Evolutionary conservation across 1,284 basidiomycete genomes (phyloP).

Genomic region (Apiotrichum veenhuisii): DNA sequence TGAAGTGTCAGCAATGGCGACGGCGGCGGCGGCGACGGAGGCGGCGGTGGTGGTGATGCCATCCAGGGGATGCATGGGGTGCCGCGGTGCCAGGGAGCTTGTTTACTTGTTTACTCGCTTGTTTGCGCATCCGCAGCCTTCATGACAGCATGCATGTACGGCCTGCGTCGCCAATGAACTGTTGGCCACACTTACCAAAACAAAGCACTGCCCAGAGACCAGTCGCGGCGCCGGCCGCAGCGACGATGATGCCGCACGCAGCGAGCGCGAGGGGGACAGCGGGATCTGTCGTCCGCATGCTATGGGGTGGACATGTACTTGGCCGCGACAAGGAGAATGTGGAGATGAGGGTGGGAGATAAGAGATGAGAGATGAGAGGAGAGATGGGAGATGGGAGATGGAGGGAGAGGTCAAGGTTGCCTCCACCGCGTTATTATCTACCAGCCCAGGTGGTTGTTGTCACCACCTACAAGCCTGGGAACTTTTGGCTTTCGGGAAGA

Average conservation of each 20-base stretch:
- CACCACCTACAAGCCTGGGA: too few species aligned
- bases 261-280: conserved; percentile 14
- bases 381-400: too few species aligned
- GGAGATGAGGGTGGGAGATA: too few species aligned
- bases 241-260: conserved; percentile 17
- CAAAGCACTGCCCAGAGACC: conserved; percentile 12
- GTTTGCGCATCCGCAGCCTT: not conserved
- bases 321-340: too few species aligned
- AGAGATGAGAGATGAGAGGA: too few species aligned
- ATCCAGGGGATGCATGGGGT: too few species aligned
- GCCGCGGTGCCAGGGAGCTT: too few species aligned
- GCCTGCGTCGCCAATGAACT: not conserved
- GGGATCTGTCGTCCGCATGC: conserved; percentile 3
- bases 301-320: not conserved
- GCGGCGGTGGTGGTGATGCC: not conserved
- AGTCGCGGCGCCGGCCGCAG: conserved; percentile 5
- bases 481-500: too few species aligned
- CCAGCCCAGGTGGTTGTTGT: too few species aligned
- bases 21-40: not conserved
- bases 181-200: conserved; percentile 12
- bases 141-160: not conserved
- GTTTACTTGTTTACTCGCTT: not conserved
- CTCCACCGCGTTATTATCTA: too few species aligned
- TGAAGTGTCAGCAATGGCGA: conserved; percentile 8
- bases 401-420: too few species aligned